These are phyloP conservation scores for Phyllosticta citrichinensis DNA, from an alignment of 2,329 filamentous ascomycete species.

Conservation along the genomic window DNA sequence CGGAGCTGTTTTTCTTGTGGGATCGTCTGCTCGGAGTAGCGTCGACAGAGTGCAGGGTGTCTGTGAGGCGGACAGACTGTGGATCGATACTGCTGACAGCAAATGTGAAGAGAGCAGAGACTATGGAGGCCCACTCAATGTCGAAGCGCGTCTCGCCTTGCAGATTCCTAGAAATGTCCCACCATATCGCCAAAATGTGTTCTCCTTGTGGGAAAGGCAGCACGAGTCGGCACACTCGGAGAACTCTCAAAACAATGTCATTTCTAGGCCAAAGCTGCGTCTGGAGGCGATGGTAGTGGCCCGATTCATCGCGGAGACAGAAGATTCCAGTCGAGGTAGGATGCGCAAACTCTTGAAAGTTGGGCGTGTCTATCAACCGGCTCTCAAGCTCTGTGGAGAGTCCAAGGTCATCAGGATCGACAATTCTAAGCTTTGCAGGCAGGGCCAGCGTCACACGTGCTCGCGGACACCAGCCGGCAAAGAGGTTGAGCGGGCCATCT, in stretches of 20 bases:
- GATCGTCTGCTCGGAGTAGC: constrained; percentile 3
- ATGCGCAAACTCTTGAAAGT: neutral
- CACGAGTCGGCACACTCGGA: constrained; percentile 23
- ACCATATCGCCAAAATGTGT: constrained; percentile 29
- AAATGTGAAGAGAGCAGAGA: constrained; percentile 30
- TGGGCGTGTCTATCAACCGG: neutral
- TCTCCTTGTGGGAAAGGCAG: constrained; percentile 27
- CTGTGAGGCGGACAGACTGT: constrained; percentile 16
- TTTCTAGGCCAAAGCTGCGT: constrained; percentile 22
- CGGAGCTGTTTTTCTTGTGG: neutral
- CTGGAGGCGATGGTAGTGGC: constrained; percentile 22
- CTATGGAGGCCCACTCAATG: constrained; percentile 30
- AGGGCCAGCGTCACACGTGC: constrained; percentile 16
- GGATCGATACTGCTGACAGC: constrained; percentile 27
- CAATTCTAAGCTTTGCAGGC: constrained; percentile 18
- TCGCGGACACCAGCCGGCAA: constrained; percentile 28
- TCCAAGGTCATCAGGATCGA: constrained; percentile 23
- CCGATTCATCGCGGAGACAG: constrained; percentile 24
- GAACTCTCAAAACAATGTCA: constrained; percentile 20
- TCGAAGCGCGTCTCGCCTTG: constrained; percentile 13
- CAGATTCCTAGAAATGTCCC: constrained; percentile 23
- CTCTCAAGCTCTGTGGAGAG: constrained; percentile 2
- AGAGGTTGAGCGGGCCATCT: constrained; percentile 19
- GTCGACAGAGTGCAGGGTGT: constrained; percentile 3
- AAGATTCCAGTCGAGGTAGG: neutral